Evolutionary conservation across 805 yeast genomes (phyloP), one percentile per base, ranked within the genome.

Genomic region (Wickerhamiella spandovensis): DNA sequence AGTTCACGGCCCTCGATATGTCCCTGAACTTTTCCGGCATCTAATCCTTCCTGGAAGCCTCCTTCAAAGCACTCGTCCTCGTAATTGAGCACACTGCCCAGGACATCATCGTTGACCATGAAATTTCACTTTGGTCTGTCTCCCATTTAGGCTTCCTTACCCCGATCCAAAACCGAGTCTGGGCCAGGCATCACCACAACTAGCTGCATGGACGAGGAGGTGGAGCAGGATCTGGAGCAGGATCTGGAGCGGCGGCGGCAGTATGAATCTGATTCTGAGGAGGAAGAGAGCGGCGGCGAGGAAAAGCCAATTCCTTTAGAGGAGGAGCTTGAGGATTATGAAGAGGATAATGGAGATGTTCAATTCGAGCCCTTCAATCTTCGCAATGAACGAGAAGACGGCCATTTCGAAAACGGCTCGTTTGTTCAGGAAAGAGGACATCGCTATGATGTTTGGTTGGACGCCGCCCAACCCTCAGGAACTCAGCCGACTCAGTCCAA

Each of bases 1-100:
- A 79, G 81, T 60, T 85, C 87, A 60, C 81, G 82, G 1, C 96
- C 97, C 61, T 88, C 96, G 1, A 71, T 55, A 48, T 66, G 71
- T 46, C 87, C 88, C 43, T 78, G 75, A 46, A 62, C 64, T 0
- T 78, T 67, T 0, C 87, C 83, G 47, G 76, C 82, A 4, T 67
- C 64, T 39, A 74, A 74, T 1, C 95, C 97, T 54, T 85, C 92
- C 46, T 66, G 58, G 61, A 66, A 83, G 1, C 97, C 96, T 53
- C 77, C 78, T 5, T 74, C 63, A 61, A 85, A 88, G 63, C 62
- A 56, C 25, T 58, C 53, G 24, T 48, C 35, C 50, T 59, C 62
- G 47, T 50, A 56, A 47, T 55, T 48, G 21, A 59, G 50, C 9
- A 57, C 51, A 9, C 46, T 28, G 44, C 56, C 61, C 28, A 54